A percentile compares a stretch with the other conserved stretches of the same genome.
These are phyloP conservation scores for Bjerkandera adusta DNA, from an alignment of 1,284 basidiomycete species.

Conservation along the genomic window DNA sequence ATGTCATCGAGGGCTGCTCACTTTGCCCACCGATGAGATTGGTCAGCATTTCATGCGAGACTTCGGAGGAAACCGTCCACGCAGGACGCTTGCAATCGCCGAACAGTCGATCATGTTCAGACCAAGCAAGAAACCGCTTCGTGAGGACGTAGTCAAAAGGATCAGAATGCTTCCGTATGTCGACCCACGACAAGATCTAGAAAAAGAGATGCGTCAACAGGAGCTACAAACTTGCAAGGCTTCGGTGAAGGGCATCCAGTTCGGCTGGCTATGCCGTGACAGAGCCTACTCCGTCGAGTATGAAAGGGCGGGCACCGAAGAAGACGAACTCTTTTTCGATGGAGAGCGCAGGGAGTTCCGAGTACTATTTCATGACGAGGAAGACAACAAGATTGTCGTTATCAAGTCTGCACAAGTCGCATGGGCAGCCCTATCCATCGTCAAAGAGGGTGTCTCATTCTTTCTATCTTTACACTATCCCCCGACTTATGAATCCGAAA, in stretches of 20 bases:
- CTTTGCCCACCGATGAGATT: conserved; percentile 41
- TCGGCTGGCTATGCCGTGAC: conserved; percentile 57
- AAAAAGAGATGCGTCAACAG: conserved; percentile 22
- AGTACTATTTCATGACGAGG: conserved; percentile 22
- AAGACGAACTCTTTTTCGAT: conserved; percentile 34
- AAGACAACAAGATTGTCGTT: conserved; percentile 31
- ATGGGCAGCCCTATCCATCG: conserved; percentile 29
- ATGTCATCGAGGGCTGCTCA: conserved; percentile 43
- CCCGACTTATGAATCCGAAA: conserved; percentile 41
- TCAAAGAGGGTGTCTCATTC: conserved; percentile 30
- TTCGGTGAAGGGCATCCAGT: conserved; percentile 36
- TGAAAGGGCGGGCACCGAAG: conserved; percentile 32
- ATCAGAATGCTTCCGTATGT: conserved; percentile 43
- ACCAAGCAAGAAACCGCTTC: conserved; percentile 30
- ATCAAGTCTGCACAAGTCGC: conserved; percentile 45
- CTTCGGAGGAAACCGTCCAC: conserved; percentile 31
- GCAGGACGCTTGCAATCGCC: conserved; percentile 25
- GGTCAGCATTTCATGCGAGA: conserved; percentile 41
- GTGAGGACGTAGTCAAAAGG: conserved; percentile 37
- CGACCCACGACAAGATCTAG: conserved; percentile 36
- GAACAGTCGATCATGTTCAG: conserved; percentile 31
- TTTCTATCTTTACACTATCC: conserved; percentile 40
- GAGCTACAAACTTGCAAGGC: conserved; percentile 30
- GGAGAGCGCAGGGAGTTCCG: conserved; percentile 46
- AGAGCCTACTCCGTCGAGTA: conserved; percentile 54